Conservation (phyloP, 2,329 filamentous ascomycete genomes). For the Talaromyces sp. region DNA sequence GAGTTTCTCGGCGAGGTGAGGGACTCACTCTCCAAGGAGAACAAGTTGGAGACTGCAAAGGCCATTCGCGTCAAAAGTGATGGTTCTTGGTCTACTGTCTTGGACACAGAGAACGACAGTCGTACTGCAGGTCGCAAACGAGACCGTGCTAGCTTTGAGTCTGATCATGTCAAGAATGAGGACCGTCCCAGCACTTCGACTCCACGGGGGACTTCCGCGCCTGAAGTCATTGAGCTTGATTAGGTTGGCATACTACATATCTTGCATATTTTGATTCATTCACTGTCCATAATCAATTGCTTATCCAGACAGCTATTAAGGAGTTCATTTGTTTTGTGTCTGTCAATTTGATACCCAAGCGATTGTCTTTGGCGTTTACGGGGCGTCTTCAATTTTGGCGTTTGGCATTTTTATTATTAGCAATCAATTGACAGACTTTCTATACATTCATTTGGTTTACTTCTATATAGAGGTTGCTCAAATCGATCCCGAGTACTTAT, state of each 20-base stretch:
- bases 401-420: not conserved
- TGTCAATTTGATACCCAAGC: slow-evolving; percentile 10
- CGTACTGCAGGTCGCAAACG: slow-evolving; percentile 16
- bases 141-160: slow-evolving; percentile 17
- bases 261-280: not conserved
- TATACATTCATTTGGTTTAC: not conserved
- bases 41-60: slow-evolving; percentile 49
- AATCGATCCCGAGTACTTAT: not conserved
- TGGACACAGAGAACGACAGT: slow-evolving; percentile 23
- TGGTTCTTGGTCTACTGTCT: slow-evolving; percentile 59
- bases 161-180: slow-evolving; percentile 18
- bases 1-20: slow-evolving; percentile 65
- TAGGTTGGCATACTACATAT: slow-evolving; percentile 12
- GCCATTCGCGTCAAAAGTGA: slow-evolving; percentile 60
- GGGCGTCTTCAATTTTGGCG: not conserved
- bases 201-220: slow-evolving; percentile 2
- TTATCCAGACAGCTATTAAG: not conserved
- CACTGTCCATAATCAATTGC: not conserved
- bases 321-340: not conserved
- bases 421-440: slow-evolving; percentile 2
- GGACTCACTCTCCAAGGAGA: slow-evolving; percentile 46
- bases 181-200: not conserved
- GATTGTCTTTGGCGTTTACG: slow-evolving; percentile 2
- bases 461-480: not conserved
- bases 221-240: slow-evolving; percentile 23